Base-by-base conservation (phyloP, 73 alveolate species). In the Paramecium bursaria region DNA sequence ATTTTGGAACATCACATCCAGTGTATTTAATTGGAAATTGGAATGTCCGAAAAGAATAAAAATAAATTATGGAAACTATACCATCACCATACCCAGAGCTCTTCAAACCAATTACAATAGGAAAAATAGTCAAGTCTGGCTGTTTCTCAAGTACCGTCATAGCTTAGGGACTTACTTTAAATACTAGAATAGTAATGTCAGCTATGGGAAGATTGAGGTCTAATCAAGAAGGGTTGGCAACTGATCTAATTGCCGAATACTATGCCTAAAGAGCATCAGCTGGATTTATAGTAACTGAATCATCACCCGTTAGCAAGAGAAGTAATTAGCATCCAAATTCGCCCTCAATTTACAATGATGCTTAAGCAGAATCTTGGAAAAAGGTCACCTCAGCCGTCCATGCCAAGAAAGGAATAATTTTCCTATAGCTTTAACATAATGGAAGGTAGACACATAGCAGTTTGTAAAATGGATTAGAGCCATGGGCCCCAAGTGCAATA, bases 151-250 rank as follows among this genome's bases (percentile, higher is more conserved):
- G 60, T 25, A 67, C 60, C 9, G 55, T 67, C 1, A 35, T 42
- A 1, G 17, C 53, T 3, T 57, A 42, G 7, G 82, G 82, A 19
- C 22, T 67, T 21, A 57, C 51, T 5, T 53, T 54, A 30, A 79
- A 79, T 19, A 79, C 51, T 19, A 14, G 89, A 39, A 53, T 79
- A n/a, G 46, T 73, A 1, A 26, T 79, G 10, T 33, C 89, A 3
- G 75, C 89, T 0, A 79, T 79, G 75, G 54, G 57, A 21, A 79
- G 89, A 54, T 48, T 48, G 22, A 79, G 89, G 39, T 61, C 79
- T n/a, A 48, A 57, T 2, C 13, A 79, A 23, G 75, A n/a, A n/a
- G 50, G 50, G 11, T 42, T 7, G 7, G 50, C 50, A 74, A 74
- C 46, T 74, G 86, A 74, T 29, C 39, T 74, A 47, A 46, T 29